Evolutionary conservation across 2,329 filamentous ascomycete species (phyloP).

Genomic region (Rosellinia necatrix): DNA sequence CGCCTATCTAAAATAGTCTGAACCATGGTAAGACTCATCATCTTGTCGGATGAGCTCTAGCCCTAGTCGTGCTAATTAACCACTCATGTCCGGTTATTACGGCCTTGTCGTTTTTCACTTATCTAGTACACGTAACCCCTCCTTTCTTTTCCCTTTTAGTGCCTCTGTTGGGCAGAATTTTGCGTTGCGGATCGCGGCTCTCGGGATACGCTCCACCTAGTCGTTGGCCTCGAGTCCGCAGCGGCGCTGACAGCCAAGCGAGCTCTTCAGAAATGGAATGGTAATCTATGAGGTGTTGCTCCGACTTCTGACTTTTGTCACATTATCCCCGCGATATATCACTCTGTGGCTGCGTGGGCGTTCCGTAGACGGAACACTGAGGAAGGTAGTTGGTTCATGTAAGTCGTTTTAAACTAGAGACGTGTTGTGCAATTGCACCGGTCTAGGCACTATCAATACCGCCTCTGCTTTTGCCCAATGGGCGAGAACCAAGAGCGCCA

Average conservation of each 20-base stretch:
- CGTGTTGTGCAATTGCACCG: not conserved
- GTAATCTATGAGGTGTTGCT: not conserved
- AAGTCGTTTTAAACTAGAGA: not conserved
- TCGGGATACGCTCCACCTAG: constrained; percentile 21
- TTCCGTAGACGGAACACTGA: not conserved
- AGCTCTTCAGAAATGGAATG: not conserved
- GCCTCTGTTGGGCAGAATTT: not conserved
- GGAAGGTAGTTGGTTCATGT: not conserved
- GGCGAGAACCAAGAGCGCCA: not conserved
- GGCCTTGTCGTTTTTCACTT: not conserved
- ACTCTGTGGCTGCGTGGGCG: not conserved
- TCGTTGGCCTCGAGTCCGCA: not conserved
- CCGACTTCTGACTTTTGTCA: not conserved
- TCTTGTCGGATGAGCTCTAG: not conserved
- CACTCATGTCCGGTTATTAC: no score
- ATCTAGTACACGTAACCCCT: not conserved
- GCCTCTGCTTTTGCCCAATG: constrained; percentile 1
- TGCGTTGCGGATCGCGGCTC: constrained; percentile 21
- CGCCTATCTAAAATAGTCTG: not conserved
- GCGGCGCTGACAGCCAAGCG: not conserved
- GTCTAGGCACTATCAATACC: not conserved
- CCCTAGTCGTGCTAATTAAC: not conserved
- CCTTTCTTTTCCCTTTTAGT: no score
- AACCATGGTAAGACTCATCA: not conserved
- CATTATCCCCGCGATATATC: not conserved